These are phyloP conservation scores for Monsonia emarginata DNA, from an alignment of 441 rosid genomes.

Conservation along the genomic window DNA sequence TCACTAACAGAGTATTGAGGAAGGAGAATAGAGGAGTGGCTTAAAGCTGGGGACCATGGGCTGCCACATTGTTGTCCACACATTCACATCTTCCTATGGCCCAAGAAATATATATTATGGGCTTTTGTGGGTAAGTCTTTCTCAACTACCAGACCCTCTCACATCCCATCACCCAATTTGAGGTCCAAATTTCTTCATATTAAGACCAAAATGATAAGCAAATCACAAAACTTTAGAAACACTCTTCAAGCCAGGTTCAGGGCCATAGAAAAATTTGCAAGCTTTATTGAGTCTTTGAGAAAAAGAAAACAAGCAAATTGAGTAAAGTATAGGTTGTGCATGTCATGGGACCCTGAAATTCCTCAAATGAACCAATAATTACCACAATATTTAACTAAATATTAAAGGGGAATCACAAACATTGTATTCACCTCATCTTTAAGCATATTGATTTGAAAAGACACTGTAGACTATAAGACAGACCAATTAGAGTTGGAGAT, in stretches of 20 bases:
- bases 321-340: background rate
- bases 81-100: background rate
- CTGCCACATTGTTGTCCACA: background rate
- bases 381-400: background rate
- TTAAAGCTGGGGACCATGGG: background rate
- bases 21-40: no score
- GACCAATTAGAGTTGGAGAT: background rate
- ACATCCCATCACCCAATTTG: background rate
- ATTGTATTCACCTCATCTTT: slow-evolving; percentile 11
- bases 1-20: no score
- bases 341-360: background rate
- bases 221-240: background rate
- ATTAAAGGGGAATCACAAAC: slow-evolving; percentile 11
- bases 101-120: background rate
- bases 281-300: background rate
- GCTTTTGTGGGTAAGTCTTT: background rate
- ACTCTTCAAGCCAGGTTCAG: background rate
- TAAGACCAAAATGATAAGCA: background rate
- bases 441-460: background rate
- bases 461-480: background rate
- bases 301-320: background rate
- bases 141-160: background rate
- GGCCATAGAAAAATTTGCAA: no score
- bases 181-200: background rate
- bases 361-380: background rate